Evolutionary conservation across 2,329 filamentous ascomycete genomes (phyloP).

Genomic region (Cryphonectria nitschkei): DNA sequence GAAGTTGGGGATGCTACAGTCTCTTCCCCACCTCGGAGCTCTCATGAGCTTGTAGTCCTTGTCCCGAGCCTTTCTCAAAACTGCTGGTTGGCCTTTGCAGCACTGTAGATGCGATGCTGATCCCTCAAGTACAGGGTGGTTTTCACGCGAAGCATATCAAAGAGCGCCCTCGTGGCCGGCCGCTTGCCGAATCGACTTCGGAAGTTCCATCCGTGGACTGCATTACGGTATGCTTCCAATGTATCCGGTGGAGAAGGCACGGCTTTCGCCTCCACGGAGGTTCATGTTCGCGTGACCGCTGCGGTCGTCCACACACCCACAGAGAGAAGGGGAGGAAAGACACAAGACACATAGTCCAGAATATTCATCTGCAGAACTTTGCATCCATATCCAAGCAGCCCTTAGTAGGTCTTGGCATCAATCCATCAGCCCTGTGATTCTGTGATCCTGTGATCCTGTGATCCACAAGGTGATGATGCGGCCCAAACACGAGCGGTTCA

Average conservation of each 20-base stretch:
- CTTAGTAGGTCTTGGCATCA: not conserved
- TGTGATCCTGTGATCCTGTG: no score
- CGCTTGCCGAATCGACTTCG: constrained; percentile 14
- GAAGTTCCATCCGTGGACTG: constrained; percentile 14
- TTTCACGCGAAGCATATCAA: not conserved
- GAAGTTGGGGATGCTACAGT: not conserved
- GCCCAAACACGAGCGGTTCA: not conserved
- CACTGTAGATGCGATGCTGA: not conserved
- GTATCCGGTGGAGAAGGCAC: not conserved
- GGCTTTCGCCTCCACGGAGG: not conserved
- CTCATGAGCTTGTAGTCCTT: not conserved
- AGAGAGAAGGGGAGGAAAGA: not conserved
- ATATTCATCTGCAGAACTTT: not conserved
- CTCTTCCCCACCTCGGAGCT: not conserved
- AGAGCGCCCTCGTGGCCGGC: not conserved
- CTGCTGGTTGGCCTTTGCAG: not conserved
- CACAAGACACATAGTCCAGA: not conserved
- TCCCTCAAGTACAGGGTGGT: not conserved
- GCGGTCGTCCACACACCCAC: not conserved
- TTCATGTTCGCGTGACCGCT: not conserved
- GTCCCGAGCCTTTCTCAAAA: not conserved
- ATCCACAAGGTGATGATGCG: not conserved
- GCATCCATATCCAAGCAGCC: not conserved
- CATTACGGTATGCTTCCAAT: not conserved
- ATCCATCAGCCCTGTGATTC: not conserved